Evolutionary conservation across 2,329 filamentous ascomycete species (phyloP), one percentile per base, ranked within the genome.

Genomic region (Ceratocystiopsis sp.): DNA sequence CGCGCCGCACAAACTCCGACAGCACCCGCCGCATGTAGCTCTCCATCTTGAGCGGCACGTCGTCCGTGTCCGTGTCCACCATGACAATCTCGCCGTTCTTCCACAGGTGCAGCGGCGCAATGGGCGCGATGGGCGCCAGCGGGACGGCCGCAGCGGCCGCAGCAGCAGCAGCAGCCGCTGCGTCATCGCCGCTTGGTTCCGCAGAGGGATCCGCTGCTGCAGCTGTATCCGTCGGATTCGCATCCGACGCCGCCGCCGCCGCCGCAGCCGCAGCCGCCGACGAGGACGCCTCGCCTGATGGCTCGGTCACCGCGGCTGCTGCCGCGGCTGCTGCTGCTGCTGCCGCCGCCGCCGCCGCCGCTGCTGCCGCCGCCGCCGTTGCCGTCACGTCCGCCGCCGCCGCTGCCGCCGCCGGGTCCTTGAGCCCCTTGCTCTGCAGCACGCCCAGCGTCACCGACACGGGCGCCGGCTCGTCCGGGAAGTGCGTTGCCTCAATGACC

Each of bases 61-160:
- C 75, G 48, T 78, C 74, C 37, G 64, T 67, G 37, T 75, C 70
- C 48, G 69, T 70, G 49, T 79, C 74, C 36, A 80, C 68, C 62
- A 79, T 72, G 47, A 75, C 63, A 35, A 64, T 57, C 40, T 50
- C 50, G 37, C 45, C 50, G 11, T 47, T 34, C 38, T 49, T 45
- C 45, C 46, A 51, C 17, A 49, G 46, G 21, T 48, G 48, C 38
- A 48, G 43, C 32, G 47, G 42, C n/a, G 43, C 36, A 18, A 61
- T 55, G 48, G 61, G 56, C 32, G 58, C 55, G 19, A 60, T 15
- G 16, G 32, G 16, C 34, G 13, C 37, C 38, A 4, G 25, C 17
- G 6, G 41, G 42, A 33, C 14, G 34, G 36, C 25, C n/a, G 41
- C 43, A 12, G 38, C 38, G 25, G 16, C 37, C 43, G n/a, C 39